A percentile compares a stretch with the other conserved stretches of the same genome.
These are phyloP conservation scores for Halteria grandinella DNA, from an alignment of 73 alveolate genomes.

Conservation along the genomic window DNA sequence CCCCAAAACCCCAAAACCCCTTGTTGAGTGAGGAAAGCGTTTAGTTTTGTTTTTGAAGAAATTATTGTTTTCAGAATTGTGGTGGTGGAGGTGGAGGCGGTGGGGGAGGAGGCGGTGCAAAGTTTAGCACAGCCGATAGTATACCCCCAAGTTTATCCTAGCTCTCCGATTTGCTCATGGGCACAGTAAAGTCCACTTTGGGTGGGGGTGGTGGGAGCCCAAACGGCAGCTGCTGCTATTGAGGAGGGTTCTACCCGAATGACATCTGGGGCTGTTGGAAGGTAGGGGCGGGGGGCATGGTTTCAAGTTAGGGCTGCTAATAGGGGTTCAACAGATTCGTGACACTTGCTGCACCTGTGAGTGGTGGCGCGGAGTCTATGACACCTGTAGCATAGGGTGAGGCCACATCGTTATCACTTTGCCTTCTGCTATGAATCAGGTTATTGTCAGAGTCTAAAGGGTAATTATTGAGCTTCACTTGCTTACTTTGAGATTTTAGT, in stretches of 20 bases:
- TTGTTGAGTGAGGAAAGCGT: too few relatives aligned
- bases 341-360: too few relatives aligned
- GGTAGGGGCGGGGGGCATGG: background rate
- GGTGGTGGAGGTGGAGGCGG: background rate
- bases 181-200: conserved; percentile 17
- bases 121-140: conserved; percentile 17
- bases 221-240: background rate
- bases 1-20: too few relatives aligned
- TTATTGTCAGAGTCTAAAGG: too few relatives aligned
- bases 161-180: conserved; percentile 9
- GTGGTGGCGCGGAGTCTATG: too few relatives aligned
- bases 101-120: conserved; percentile 49
- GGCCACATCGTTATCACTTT: too few relatives aligned
- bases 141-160: conserved; percentile 13
- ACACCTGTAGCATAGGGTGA: too few relatives aligned
- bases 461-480: too few relatives aligned
- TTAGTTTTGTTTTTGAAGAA: too few relatives aligned
- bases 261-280: background rate
- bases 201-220: conserved; percentile 15
- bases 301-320: background rate
- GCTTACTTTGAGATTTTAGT: too few relatives aligned
- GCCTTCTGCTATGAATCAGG: too few relatives aligned
- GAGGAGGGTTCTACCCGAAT: background rate
- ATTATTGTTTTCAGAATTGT: background rate
- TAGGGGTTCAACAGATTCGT: background rate